These are phyloP conservation scores for Iris pallida DNA, from an alignment of 116 monocot genomes.

Conservation along the genomic window DNA sequence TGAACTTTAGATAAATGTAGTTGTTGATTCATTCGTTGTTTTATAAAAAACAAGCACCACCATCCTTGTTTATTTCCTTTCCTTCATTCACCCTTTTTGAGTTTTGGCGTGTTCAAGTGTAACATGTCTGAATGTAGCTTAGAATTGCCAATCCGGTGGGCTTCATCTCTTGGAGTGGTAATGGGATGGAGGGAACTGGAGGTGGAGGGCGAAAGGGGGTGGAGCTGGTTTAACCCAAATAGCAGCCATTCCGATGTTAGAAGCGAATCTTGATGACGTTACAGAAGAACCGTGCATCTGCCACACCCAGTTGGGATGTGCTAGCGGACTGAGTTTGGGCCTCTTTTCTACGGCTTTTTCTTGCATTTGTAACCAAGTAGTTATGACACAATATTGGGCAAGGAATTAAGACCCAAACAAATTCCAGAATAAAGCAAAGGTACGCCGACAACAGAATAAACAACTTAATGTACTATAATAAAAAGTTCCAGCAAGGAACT, in stretches of 20 bases:
- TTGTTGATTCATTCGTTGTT: background rate
- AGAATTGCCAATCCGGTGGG: background rate
- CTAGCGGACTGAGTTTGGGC: background rate
- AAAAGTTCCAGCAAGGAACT: background rate
- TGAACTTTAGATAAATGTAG: background rate
- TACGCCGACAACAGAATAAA: background rate
- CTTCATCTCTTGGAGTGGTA: slow-evolving; percentile 6
- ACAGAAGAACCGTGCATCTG: slow-evolving; percentile 6
- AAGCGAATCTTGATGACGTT: slow-evolving; percentile 16
- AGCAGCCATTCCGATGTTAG: background rate
- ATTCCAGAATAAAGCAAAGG: background rate
- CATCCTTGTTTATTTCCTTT: background rate
- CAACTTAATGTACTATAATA: background rate
- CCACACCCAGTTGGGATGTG: slow-evolving; percentile 2
- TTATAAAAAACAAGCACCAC: no score
- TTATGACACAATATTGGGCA: background rate
- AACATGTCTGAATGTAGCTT: background rate
- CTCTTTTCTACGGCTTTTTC: slow-evolving; percentile 23
- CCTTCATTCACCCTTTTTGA: background rate
- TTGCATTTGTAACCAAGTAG: background rate
- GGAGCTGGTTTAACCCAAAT: background rate
- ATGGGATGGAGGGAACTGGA: slow-evolving; percentile 1
- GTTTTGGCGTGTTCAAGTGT: background rate
- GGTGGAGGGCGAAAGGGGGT: background rate
- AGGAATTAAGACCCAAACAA: background rate